Base-by-base conservation (phyloP, 1,284 basidiomycete species). In the Cryptococcus depauperatus region DNA sequence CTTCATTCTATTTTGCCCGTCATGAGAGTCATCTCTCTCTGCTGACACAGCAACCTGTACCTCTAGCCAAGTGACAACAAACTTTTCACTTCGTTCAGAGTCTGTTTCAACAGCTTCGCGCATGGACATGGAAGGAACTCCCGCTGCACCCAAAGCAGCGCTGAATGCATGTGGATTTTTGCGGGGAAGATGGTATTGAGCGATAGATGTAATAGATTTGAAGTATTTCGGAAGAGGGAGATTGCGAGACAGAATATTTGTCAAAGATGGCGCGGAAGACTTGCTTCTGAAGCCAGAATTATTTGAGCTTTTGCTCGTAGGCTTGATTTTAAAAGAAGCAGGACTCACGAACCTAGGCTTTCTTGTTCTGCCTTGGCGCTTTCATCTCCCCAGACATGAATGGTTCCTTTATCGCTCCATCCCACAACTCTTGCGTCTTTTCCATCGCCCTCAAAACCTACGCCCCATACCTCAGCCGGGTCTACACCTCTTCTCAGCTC, bases 341-440 rank as follows among this genome's bases (percentile, higher is more conserved):
- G 3, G 16, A 44, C 50, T 37, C 23, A 52, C 44, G 48, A 33
- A 34, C 42, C 43, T 13, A 35, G 26, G 28, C 33, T 39, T 13
- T 28, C 42, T 21, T 23, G 19, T 11, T 21, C 28, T n/a, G 37
- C 51, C 38, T 40, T 52, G 42, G 59, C 55, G 22, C 53, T 47
- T 14, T 50, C 56, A 39, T 76, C 74, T n/a, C 67, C 68, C 47
- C 93, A 77, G 19, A 93, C 76, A 64, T 97, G 91, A 4, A 97
- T 80, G 0, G 92, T 97, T 30, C 92, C 91, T 72, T 96, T 96
- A 70, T 97, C 92, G 64, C 89, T 93, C 85, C 88, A 69, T 37
- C 42, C 71, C 46, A 57, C 58, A 2, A 64, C 60, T 37, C 56
- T 46, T 8, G 62, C 60, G 5, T 41, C 44, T 22, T 46, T 46